Evolutionary conservation across 2,329 filamentous ascomycete genomes (phyloP), one percentile per base, ranked within the genome.

Genomic region (Didymella exigua): DNA sequence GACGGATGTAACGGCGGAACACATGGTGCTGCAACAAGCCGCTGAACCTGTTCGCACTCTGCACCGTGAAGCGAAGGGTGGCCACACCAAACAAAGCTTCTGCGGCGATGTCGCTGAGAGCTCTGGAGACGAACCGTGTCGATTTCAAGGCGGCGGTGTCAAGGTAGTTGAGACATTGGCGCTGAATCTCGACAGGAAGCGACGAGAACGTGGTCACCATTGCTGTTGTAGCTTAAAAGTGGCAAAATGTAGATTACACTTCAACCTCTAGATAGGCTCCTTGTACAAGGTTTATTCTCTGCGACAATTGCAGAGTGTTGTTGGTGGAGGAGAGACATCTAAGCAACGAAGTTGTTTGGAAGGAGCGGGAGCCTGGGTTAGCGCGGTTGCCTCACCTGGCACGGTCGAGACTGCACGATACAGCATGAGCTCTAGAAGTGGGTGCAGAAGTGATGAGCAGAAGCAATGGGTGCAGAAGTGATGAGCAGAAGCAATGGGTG

Each of bases 121-220:
- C 18, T n/a, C 18, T 23, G 4, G 33, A 55, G 1, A 41, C 33
- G 41, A 55, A 26, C 13, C 52, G 40, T n/a, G 37, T 37, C 11
- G 46, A 37, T 23, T 49, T 49, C 13, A 55, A 23, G 5, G 29
- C 16, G 4, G n/a, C 34, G 13, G 27, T 27, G 29, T 55, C 52
- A 16, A 55, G 52, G 19, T 49, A 55, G 33, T 63, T 62, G 36
- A 70, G 57, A 8, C 65, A 63, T 41, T 56, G 57, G 4, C 42
- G 27, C 51, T 68, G 46, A 19, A 65, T 72, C 50, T 74, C 67
- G 18, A 61, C 46, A 14, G 52, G 52, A 4, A 55, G 52, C 14
- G 46, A 30, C 2, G 29, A 13, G 4, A 55, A 30, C 5, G 16
- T 26, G 16, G 7, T 10, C 2, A 14, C n/a, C 52, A 46, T 55